Evolutionary conservation across 768 basidiomycete species (phyloP).

Genomic region (Mycena kentingensis): DNA sequence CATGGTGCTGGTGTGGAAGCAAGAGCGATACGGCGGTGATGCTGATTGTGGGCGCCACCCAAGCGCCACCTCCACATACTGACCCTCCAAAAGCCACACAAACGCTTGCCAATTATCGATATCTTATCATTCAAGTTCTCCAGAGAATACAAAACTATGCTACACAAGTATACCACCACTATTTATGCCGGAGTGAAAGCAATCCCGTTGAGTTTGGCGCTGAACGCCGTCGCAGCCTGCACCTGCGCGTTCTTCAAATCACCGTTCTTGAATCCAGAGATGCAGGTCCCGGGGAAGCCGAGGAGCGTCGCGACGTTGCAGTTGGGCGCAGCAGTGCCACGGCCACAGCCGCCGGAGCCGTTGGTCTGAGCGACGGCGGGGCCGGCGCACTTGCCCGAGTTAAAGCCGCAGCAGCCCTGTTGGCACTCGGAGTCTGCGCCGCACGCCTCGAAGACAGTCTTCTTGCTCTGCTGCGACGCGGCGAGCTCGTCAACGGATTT

Average conservation of each 20-base stretch:
- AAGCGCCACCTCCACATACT: no score
- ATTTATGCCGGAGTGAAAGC: slow-evolving; percentile 3
- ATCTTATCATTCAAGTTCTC: no score
- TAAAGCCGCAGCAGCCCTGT: slow-evolving; percentile 23
- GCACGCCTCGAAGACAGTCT: slow-evolving; percentile 22
- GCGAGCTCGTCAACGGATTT: not conserved
- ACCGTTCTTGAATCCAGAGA: not conserved
- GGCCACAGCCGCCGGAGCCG: slow-evolving; percentile 20
- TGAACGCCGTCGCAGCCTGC: not conserved
- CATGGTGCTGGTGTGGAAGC: not conserved
- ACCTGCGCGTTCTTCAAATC: not conserved
- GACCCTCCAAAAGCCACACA: no score
- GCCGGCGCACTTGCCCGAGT: slow-evolving; percentile 22
- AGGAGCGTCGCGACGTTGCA: slow-evolving; percentile 8
- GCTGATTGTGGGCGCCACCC: not conserved
- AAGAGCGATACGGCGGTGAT: not conserved
- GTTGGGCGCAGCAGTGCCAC: slow-evolving; percentile 19
- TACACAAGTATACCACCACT: no score
- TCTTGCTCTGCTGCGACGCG: slow-evolving; percentile 2
- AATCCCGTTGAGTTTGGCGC: not conserved
- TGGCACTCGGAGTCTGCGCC: slow-evolving; percentile 17
- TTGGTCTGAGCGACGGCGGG: slow-evolving; percentile 15
- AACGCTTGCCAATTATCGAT: no score
- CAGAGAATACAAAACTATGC: no score
- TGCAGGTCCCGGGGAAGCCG: not conserved